phyloP scores from a whole-genome alignment of 208 protist species.

The Naegleria gruberi region DNA sequence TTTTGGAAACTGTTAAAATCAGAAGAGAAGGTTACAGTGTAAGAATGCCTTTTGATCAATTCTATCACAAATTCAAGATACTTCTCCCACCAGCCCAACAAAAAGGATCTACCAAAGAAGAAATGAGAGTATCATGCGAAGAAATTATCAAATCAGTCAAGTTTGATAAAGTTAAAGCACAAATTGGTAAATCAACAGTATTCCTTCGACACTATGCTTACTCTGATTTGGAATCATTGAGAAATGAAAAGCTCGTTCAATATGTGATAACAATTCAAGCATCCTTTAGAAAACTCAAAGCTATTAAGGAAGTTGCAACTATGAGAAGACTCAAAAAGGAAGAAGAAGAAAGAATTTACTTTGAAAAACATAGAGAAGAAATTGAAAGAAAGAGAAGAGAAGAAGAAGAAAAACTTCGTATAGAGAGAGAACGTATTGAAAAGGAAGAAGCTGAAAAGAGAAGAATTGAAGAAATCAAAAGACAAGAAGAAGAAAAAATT shows the following conservation, averaged over 20 bases:
- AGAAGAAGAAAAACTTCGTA: not conserved
- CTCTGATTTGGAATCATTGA: constrained; percentile 27
- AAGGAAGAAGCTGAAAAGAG: constrained; percentile 2
- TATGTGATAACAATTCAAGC: not conserved
- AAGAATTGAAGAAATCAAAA: not conserved
- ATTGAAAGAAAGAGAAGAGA: not conserved
- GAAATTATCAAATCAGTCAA: not conserved
- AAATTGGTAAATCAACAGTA: constrained; percentile 43
- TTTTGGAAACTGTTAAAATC: constrained; percentile 49
- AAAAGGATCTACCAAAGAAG: constrained; percentile 15
- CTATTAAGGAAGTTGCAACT: not conserved
- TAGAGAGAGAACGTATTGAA: not conserved
- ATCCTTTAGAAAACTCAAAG: not conserved
- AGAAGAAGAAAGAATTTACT: not conserved
- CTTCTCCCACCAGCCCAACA: not conserved
- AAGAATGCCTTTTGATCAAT: constrained; percentile 39
- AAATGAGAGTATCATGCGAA: not conserved
- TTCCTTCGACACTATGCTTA: constrained; percentile 45
- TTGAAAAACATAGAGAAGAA: not conserved
- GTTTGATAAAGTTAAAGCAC: constrained; percentile 36
- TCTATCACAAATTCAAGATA: constrained; percentile 16
- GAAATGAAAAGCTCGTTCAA: not conserved
- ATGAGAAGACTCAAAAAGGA: not conserved
- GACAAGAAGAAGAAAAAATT: not conserved
- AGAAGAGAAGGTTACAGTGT: constrained; percentile 47